A percentile compares a stretch with the other conserved stretches of the same genome.
Evolutionary conservation across 2,329 filamentous ascomycete species (phyloP).

Genomic region (Harringtonia lauricola): DNA sequence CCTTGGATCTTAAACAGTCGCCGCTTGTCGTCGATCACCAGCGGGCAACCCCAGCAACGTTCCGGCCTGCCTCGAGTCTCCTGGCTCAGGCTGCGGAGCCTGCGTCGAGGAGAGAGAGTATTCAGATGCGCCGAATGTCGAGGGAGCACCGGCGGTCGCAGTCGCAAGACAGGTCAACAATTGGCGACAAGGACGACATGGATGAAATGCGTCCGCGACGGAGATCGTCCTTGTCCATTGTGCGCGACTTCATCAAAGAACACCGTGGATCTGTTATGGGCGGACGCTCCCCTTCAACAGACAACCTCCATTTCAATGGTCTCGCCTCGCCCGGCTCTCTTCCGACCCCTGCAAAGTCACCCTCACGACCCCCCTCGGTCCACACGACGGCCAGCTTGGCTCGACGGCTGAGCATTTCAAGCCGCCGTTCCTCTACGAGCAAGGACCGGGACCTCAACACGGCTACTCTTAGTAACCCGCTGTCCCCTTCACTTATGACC

Average conservation of each 20-base stretch:
- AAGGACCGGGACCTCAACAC: conserved; percentile 24
- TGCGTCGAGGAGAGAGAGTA: conserved; percentile 29
- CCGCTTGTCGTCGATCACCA: conserved; percentile 48
- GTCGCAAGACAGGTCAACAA: conserved; percentile 19
- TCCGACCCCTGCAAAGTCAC: conserved; percentile 26
- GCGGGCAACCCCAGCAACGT: conserved; percentile 21
- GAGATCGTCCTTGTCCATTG: conserved; percentile 47
- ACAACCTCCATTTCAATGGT: conserved; percentile 22
- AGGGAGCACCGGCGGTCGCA: conserved; percentile 26
- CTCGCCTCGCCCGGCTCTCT: conserved; percentile 14
- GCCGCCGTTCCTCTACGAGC: conserved; percentile 39
- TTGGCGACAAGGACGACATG: conserved; percentile 17
- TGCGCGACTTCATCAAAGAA: conserved; percentile 52
- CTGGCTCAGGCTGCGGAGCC: conserved; percentile 8
- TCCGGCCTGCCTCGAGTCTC: conserved; percentile 10
- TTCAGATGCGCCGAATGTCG: conserved; percentile 37
- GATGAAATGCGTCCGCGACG: conserved; percentile 23
- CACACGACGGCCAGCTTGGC: conserved; percentile 40
- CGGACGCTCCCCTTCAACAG: conserved; percentile 32
- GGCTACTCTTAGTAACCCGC: conserved; percentile 13
- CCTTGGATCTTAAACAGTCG: conserved; percentile 46
- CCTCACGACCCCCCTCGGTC: conserved; percentile 35
- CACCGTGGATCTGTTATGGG: conserved; percentile 37
- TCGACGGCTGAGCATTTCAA: conserved; percentile 56
- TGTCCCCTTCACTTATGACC: conserved; percentile 29